Percentiles rank a stretch among this genome's conserved stretches.
Conservation (phyloP, 108 stramenopile genomes). For the Parietichytrium sp. region DNA sequence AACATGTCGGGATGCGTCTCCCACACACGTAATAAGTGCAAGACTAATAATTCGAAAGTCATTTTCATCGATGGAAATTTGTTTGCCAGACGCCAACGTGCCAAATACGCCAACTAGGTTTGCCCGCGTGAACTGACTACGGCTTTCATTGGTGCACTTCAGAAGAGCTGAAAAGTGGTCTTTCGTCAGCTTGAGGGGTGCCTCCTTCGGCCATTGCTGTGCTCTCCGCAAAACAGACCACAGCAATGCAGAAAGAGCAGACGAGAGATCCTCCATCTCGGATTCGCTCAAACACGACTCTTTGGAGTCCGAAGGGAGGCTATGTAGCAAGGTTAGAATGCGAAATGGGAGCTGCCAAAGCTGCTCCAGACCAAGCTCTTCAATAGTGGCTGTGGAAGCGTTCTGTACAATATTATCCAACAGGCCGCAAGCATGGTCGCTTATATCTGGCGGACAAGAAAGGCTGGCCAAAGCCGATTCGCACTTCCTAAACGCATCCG, state of each 20-base stretch:
- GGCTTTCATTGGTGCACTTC: not conserved
- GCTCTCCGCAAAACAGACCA: not conserved
- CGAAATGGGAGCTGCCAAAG: not conserved
- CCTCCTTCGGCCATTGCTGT: not conserved
- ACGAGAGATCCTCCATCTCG: not conserved
- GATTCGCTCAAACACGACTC: not conserved
- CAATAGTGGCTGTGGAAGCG: not conserved
- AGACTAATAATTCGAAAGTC: not conserved
- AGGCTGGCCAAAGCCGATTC: too few species aligned
- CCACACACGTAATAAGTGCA: not conserved
- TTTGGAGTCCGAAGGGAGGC: too few species aligned
- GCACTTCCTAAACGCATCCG: too few species aligned
- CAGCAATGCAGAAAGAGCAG: not conserved
- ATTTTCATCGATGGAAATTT: not conserved
- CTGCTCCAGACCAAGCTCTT: not conserved
- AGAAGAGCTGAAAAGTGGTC: not conserved
- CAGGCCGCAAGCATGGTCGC: conserved; percentile 8
- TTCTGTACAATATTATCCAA: conserved; percentile 31
- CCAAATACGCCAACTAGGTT: not conserved
- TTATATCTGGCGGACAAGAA: too few species aligned
- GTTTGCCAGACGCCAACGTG: not conserved
- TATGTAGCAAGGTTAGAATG: not conserved
- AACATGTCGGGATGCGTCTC: not conserved
- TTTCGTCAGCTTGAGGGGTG: not conserved
- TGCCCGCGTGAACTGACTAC: not conserved